Percentiles rank a stretch among this genome's conserved stretches.
Conservation (phyloP, 495 filamentous ascomycete genomes). For the Cetradonia linearis region DNA sequence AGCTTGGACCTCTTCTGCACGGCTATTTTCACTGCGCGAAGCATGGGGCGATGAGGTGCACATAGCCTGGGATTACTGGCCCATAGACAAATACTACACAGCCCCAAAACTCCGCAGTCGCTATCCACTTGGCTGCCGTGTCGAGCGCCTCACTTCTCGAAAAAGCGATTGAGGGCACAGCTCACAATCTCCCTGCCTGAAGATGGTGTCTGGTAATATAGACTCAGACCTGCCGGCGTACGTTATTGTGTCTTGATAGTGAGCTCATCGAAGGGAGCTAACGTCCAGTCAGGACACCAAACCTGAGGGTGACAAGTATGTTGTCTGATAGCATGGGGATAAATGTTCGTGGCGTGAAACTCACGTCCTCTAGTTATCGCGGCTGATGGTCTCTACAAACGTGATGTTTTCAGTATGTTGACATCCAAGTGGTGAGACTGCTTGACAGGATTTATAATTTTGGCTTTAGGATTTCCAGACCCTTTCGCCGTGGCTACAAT, state of each 20-base stretch:
- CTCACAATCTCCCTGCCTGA: slow-evolving; percentile 33
- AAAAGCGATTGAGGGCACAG: slow-evolving; percentile 13
- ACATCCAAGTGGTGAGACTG: background rate
- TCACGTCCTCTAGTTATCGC: slow-evolving; percentile 65
- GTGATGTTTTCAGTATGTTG: slow-evolving; percentile 91
- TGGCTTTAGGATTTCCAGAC: slow-evolving; percentile 73
- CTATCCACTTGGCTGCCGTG: slow-evolving; percentile 1
- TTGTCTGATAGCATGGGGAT: slow-evolving; percentile 8
- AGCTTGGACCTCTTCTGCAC: background rate
- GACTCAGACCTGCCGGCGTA: slow-evolving; percentile 53
- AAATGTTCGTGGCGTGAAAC: background rate
- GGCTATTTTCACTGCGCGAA: background rate
- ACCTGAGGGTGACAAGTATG: slow-evolving; percentile 57
- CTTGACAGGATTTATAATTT: slow-evolving; percentile 1
- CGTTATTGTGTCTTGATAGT: slow-evolving; percentile 25
- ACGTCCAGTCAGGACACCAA: slow-evolving; percentile 42
- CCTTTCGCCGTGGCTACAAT: slow-evolving; percentile 96
- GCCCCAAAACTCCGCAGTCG: slow-evolving; percentile 8
- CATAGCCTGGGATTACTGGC: slow-evolving; percentile 5
- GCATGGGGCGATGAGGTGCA: slow-evolving; percentile 13
- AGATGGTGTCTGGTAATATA: slow-evolving; percentile 41
- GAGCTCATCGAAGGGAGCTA: slow-evolving; percentile 25
- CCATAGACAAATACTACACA: slow-evolving; percentile 10
- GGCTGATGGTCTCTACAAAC: slow-evolving; percentile 94
- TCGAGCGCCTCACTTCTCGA: background rate